Conservation (phyloP, 2,329 filamentous ascomycete genomes). For the Colletotrichum tanaceti region DNA sequence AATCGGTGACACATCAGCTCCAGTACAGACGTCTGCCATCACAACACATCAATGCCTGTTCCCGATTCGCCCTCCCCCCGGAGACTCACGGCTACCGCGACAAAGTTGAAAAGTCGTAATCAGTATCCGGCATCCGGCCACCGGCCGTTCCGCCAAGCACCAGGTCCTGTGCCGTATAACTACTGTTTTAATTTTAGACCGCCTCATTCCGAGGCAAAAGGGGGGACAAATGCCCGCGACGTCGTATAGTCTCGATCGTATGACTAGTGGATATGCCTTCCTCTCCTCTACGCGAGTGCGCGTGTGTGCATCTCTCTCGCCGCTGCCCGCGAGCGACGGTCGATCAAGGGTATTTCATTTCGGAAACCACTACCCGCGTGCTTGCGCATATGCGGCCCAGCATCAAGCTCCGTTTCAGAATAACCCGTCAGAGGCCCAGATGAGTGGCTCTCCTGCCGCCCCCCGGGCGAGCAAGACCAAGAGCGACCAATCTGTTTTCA, state of each 20-base stretch:
- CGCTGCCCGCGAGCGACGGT: conserved; percentile 14
- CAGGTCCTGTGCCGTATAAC: conserved; percentile 2
- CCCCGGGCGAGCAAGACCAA: conserved; percentile 4
- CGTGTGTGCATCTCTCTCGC: conserved; percentile 1
- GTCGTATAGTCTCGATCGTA: conserved; percentile 35
- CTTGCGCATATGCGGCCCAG: conserved; percentile 29
- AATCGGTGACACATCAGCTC: not conserved
- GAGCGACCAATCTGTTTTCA: conserved; percentile 26
- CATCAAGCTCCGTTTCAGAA: conserved; percentile 41
- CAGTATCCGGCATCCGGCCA: not conserved
- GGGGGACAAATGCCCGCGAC: conserved; percentile 16
- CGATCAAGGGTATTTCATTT: conserved; percentile 27
- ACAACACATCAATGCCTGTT: not conserved
- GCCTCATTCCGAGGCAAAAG: conserved; percentile 19
- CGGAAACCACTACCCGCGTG: conserved; percentile 17
- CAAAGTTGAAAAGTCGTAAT: not conserved
- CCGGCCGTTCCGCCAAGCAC: conserved; percentile 12
- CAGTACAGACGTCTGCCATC: not conserved
- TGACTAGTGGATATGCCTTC: conserved; percentile 25
- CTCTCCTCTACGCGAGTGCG: not conserved
- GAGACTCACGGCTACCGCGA: conserved; percentile 2
- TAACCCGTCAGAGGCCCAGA: conserved; percentile 22
- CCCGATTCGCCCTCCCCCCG: not conserved
- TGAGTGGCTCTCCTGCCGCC: conserved; percentile 27
- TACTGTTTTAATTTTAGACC: conserved; percentile 26